Base-by-base conservation (phyloP, 192 early-diverging fungal species). In the Cetraspora pellucida region DNA sequence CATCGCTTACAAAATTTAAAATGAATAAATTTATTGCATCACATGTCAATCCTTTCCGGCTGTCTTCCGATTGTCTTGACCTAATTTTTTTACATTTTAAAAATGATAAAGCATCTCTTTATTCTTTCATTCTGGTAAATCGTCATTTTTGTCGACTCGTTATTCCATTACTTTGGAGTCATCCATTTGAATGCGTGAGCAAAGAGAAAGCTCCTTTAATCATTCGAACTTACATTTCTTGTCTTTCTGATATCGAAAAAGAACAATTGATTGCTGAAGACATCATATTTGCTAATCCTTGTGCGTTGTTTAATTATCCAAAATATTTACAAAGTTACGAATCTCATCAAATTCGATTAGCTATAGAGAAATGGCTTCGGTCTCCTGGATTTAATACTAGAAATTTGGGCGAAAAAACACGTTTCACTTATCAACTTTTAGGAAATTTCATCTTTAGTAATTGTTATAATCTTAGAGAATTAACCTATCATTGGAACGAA, bases 141-240 rank as follows among this genome's bases (percentile, higher is more conserved):
- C 72, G 72, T 45, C 31, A 31, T 44, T 74, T 54, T 54, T 74
- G 72, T 30, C 54, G 57, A 25, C 25, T 55, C n/a, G 49, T 27
- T 21, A 60, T 58, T 45, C 30, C 72, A n/a, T 60, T 59, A 46
- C 43, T 74, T 46, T 74, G 72, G 72, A 28, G 55, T 25, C 50
- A 58, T 45, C 72, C 72, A 49, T 70, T 70, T 70, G 46, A 70
- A 65, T 65, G n/a, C n/a, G 1, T 27, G 14, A 44, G 10, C 31
- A 21, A 44, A 65, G 16, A 21, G 10, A 65, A 65, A 37, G 30
- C n/a, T 44, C n/a, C n/a, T 65, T 13, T 44, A 65, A 44, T 65
- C 10, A 45, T 65, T 65, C 63, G 16, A 44, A 65, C 63, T 10
- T 65, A 65, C 43, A 10, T 65, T n/a, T 19, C 9, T 31, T 65